Base-by-base conservation (phyloP, 1,139 yeast genomes). In the Meyerozyma carpophila region DNA sequence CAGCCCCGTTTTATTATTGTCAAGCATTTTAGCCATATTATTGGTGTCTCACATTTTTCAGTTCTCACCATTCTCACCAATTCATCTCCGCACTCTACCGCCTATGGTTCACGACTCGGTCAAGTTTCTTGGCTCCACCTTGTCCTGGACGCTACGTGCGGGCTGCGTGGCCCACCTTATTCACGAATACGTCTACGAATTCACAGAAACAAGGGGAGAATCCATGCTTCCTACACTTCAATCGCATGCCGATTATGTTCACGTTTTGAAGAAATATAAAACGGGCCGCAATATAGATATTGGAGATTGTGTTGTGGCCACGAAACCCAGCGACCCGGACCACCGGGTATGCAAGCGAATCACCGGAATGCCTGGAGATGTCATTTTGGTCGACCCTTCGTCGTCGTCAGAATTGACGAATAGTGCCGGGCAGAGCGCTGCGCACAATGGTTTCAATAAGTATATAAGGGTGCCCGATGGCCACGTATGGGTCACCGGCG, bases 401-500 rank as follows among this genome's bases (percentile, higher is more conserved):
- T 70, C 78, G 45, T 76, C 78, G 28, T 75, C 83, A 3, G 66
- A 66, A 42, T 67, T 79, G 32, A 79, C 84, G 21, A 69, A 66
- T 50, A 50, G 61, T 20, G 58, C 64, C 3, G 40, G 59, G 3
- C 65, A 68, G 40, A 54, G 56, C 5, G 50, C 59, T 1, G 58
- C 52, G 41, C 63, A 73, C 50, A 75, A 72, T 50, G 77, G 79
- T 20, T 79, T 68, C 55, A 75, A 82, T 55, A 78, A 79, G 46
- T 86, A 68, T 54, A 80, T 88, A 8, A 68, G 66, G 43, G 84
- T 88, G 0, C 95, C 95, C 0, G 79, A 81, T 45, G 98, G 98
- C 3, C 98, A 94, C 63, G 89, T 90, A 39, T 94, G 98, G 98
- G 84, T 91, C 5, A 89, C 97, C 0, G 99, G 98, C 2, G 98